These are phyloP conservation scores for Microsporum ferrugineum DNA, from an alignment of 2,329 filamentous ascomycete species.

Conservation along the genomic window DNA sequence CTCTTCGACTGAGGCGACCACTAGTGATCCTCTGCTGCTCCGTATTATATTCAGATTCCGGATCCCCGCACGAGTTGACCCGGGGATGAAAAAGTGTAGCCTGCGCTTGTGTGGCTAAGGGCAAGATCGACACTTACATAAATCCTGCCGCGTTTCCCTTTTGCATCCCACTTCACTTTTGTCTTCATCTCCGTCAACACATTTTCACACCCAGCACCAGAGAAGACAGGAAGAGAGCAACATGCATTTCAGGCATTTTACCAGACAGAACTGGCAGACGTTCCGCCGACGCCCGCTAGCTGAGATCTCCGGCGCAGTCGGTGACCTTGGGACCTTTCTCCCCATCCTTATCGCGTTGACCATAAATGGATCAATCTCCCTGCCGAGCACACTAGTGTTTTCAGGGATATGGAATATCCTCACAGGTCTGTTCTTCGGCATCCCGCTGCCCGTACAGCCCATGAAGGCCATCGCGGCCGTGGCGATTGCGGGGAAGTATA, in stretches of 20 bases:
- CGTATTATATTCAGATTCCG: no score
- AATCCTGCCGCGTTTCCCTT: no score
- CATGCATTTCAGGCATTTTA: conserved; percentile 11
- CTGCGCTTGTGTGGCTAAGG: no score
- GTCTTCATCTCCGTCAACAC: background rate
- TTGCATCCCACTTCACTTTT: no score
- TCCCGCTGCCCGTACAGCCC: conserved; percentile 83
- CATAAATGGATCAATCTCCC: conserved; percentile 62
- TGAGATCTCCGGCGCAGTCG: conserved; percentile 79
- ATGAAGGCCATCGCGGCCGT: conserved; percentile 85
- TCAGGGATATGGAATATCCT: conserved; percentile 77
- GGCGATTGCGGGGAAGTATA: conserved; percentile 60
- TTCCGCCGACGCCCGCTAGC: conserved; percentile 47
- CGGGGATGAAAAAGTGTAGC: no score
- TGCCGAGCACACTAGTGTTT: conserved; percentile 76
- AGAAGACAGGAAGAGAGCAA: background rate
- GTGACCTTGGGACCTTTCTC: conserved; percentile 80
- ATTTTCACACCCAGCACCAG: no score
- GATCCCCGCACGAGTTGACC: no score
- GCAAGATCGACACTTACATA: no score
- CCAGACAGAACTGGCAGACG: conserved; percentile 44
- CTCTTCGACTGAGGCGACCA: no score
- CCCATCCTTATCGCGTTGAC: conserved; percentile 82
- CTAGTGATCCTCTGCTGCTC: no score
- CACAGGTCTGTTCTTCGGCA: conserved; percentile 71